Percentiles rank a stretch among this genome's conserved stretches.
Conservation (phyloP, 129 eudicot species). For the Tagetes erecta region DNA sequence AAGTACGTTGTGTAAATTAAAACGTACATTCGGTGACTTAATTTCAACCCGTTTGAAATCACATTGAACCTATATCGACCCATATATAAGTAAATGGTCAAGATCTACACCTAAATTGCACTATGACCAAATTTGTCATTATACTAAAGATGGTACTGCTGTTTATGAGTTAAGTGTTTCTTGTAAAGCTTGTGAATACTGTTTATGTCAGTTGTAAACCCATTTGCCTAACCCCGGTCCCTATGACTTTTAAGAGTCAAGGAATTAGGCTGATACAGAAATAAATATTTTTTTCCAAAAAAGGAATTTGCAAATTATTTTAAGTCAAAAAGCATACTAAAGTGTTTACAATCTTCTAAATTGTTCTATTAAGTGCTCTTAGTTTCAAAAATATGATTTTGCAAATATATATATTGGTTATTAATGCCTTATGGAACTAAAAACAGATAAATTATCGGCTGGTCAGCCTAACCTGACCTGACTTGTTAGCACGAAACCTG, state of each 20-base stretch:
- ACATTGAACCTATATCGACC: background rate
- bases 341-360: background rate
- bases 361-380: background rate
- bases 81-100: background rate
- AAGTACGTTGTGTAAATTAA: background rate
- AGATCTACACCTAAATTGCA: background rate
- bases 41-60: background rate
- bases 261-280: too few species aligned
- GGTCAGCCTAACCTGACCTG: background rate
- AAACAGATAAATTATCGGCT: background rate
- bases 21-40: background rate
- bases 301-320: background rate
- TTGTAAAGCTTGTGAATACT: background rate
- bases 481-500: background rate
- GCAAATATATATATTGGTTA: background rate
- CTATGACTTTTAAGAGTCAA: background rate
- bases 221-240: constrained; percentile 9
- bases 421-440: background rate
- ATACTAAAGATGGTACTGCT: background rate
- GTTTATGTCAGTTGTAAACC: background rate
- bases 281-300: background rate
- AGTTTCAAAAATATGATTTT: background rate
- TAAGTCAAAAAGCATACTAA: background rate
- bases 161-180: background rate
- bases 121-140: constrained; percentile 10